Percentiles rank a stretch among this genome's conserved stretches.
Evolutionary conservation across 2,329 filamentous ascomycete genomes (phyloP).

Genomic region (Aureobasidium pullulans): DNA sequence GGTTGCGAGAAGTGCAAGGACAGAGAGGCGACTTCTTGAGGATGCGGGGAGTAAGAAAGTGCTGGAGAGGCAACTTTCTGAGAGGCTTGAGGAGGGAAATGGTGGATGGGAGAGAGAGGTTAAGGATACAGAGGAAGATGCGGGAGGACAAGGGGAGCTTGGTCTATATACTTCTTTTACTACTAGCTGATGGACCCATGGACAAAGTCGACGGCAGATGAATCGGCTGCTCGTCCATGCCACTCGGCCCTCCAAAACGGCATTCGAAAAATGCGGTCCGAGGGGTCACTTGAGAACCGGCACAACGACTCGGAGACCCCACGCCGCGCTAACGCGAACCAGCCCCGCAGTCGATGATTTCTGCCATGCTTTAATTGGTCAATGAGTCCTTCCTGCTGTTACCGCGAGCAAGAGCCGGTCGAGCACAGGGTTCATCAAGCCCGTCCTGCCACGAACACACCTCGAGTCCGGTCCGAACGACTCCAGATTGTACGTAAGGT

Average conservation of each 20-base stretch:
- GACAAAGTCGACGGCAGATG: slow-evolving; percentile 6
- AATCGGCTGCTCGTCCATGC: slow-evolving; percentile 8
- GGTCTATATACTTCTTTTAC: slow-evolving; percentile 8
- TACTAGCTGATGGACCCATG: neutral
- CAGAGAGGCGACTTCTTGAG: neutral
- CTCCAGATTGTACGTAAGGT: neutral
- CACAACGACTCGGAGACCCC: neutral
- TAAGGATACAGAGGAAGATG: neutral
- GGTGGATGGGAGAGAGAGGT: neutral
- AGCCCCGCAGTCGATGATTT: neutral
- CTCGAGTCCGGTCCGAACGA: neutral
- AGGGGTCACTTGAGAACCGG: neutral
- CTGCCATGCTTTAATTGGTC: neutral
- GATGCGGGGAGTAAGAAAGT: neutral
- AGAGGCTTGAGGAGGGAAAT: neutral
- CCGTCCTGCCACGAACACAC: neutral
- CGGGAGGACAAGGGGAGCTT: neutral
- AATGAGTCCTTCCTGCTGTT: no score
- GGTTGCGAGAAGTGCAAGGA: neutral
- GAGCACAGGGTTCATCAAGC: neutral
- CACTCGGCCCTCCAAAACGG: slow-evolving; percentile 2
- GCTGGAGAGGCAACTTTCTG: neutral
- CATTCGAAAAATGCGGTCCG: slow-evolving; percentile 10
- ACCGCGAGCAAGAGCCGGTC: neutral
- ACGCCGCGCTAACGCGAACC: neutral